Base-by-base conservation (phyloP, 768 basidiomycete species). In the Auricularia cornea region DNA sequence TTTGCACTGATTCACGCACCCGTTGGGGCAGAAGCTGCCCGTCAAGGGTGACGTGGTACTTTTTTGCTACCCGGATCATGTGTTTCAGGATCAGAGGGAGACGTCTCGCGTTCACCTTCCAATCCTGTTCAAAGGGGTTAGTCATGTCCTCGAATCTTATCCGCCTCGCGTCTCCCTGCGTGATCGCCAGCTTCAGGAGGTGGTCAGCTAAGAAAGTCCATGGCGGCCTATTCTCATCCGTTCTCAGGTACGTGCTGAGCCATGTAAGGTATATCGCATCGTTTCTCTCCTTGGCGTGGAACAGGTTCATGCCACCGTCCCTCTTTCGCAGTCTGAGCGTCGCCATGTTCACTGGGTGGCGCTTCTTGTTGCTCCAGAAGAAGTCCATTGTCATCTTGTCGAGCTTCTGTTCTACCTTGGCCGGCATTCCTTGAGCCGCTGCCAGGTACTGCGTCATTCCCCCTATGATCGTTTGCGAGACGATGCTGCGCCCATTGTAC, bases 361-460 rank as follows among this genome's bases (percentile, higher is more conserved):
- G 56, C 4, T 18, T 59, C 41, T 51, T 33, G 8, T 59, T 59
- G 6, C 38, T 62, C 72, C 72, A 77, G 3, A 77, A 66, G 33
- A 76, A 77, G 5, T 69, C 62, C 2, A 65, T 20, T 3, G 70
- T 70, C 3, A 32, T 66, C 32, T 67, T 70, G 23, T 61, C 28
- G 0, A 77, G 63, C 12, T 33, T 29, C 2, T 67, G 60, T 30
- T 70, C 70, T 0, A 75, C 64, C 1, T 41, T 16, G 18, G 65
- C 60, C 0, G 77, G 77, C 77, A 79, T 79, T 0, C 74, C 75
- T 63, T 79, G 76, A 0, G 75, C 75, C 57, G 67, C 52, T 0
- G 75, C 70, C 0, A 73, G 63, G 67, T 76, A 79, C 60, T 78
- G 76, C 0, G 77, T 77, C 40, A 68, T 68, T 0, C 75, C 73